Percentiles rank a stretch among this genome's conserved stretches.
These are phyloP conservation scores for Gaertneriomyces sp. DNA, from an alignment of 192 early-diverging fungal genomes.

Conservation along the genomic window DNA sequence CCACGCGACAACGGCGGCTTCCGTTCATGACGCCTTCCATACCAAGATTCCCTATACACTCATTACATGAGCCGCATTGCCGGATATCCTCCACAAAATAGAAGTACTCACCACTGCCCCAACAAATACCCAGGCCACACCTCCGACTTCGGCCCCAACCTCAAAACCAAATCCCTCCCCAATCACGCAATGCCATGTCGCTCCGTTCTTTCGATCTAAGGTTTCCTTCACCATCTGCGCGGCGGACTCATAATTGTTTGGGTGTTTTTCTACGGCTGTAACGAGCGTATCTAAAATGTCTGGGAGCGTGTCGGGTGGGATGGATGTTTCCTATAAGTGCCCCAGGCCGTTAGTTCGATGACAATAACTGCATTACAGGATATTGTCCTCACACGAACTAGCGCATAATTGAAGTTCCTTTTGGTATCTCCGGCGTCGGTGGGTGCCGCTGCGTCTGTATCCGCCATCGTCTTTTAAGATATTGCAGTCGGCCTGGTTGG, in stretches of 20 bases:
- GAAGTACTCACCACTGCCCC: too few species aligned
- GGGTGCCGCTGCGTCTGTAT: slow-evolving; percentile 23
- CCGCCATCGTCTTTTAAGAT: background rate
- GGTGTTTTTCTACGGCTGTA: slow-evolving; percentile 57
- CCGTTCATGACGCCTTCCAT: too few species aligned
- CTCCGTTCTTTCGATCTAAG: slow-evolving; percentile 61
- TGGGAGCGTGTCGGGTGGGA: slow-evolving; percentile 49
- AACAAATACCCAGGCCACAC: too few species aligned
- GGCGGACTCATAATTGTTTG: slow-evolving; percentile 59
- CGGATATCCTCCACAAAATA: too few species aligned
- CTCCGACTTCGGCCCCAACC: slow-evolving; percentile 10
- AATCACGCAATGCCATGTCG: slow-evolving; percentile 60
- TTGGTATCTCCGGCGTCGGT: slow-evolving; percentile 49
- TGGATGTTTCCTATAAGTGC: slow-evolving; percentile 46
- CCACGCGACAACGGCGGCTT: too few species aligned
- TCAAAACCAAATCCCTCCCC: slow-evolving; percentile 65
- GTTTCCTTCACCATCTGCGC: slow-evolving; percentile 57
- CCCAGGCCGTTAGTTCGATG: background rate
- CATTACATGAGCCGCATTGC: too few species aligned
- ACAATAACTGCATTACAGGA: background rate
- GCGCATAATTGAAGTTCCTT: slow-evolving; percentile 57
- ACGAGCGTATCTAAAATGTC: slow-evolving; percentile 61
- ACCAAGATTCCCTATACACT: too few species aligned
- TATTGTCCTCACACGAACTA: slow-evolving; percentile 44
- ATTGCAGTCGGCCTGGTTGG: too few species aligned